These are phyloP conservation scores for Cryptococcus sp. DNA, from an alignment of 1,284 basidiomycete species.

Conservation along the genomic window DNA sequence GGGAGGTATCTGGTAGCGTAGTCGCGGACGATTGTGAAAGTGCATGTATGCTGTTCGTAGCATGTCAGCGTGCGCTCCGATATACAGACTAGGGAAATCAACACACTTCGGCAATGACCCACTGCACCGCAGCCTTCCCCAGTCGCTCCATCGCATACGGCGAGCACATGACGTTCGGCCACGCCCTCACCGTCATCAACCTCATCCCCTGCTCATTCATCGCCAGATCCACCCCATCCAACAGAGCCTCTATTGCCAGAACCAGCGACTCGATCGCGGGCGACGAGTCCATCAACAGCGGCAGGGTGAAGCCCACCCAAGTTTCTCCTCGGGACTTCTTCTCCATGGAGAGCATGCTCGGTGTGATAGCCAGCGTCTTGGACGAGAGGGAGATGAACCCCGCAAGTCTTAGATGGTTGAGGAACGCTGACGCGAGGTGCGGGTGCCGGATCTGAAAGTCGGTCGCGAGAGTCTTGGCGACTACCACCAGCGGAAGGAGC, in stretches of 20 bases:
- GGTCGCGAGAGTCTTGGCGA: constrained; percentile 61
- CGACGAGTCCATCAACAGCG: constrained; percentile 66
- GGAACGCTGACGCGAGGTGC: constrained; percentile 55
- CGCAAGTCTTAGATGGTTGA: constrained; percentile 60
- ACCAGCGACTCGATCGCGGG: constrained; percentile 68
- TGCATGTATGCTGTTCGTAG: no score
- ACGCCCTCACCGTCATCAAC: constrained; percentile 62
- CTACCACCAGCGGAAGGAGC: constrained; percentile 58
- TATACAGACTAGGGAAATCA: no score
- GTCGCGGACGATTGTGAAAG: constrained; percentile 24
- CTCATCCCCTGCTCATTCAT: constrained; percentile 69
- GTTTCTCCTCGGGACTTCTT: not conserved
- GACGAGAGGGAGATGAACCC: constrained; percentile 51
- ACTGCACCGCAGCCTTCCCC: constrained; percentile 53
- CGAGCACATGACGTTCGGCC: constrained; percentile 67
- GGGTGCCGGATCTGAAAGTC: constrained; percentile 61
- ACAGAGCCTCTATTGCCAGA: constrained; percentile 64
- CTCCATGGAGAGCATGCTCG: not conserved
- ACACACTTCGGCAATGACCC: constrained; percentile 58
- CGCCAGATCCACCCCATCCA: constrained; percentile 66
- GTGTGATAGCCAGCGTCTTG: not conserved
- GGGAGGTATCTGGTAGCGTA: constrained; percentile 34
- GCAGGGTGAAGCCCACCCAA: constrained; percentile 58
- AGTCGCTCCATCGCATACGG: constrained; percentile 57
- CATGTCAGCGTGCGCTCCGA: no score